Base-by-base conservation (phyloP, 129 eudicot species). In the Flaveria trinervia region DNA sequence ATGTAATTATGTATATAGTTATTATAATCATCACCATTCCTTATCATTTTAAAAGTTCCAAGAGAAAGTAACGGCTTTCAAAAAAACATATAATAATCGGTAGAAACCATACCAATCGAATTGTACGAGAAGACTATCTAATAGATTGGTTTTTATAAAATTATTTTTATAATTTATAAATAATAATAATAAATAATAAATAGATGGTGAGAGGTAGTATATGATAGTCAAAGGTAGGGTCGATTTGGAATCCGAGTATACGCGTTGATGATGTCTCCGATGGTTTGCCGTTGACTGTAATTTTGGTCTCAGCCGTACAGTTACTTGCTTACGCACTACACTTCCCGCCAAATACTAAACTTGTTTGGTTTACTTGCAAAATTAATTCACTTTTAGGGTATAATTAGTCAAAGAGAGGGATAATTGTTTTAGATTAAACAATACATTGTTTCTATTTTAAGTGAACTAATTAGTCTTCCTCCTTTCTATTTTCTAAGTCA, bases 211-310 rank as follows among this genome's bases (percentile, higher is more conserved):
- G 65, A 59, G 1, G 9, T 55, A 57, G 65, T 57, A 22, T 57
- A 9, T 60, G 17, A 0, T 60, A 60, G 66, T 60, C 66, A 60
- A 60, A 60, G 30, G 65, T 5, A 23, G 66, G n/a, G 66, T 28
- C 26, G 39, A 60, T 25, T 36, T 60, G 66, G 15, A 60, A 60
- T 15, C 36, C 36, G 66, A 60, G 66, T 60, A 60, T 23, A 60
- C 66, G 66, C 66, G 66, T 60, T 60, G 36, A 60, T 60, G 41
- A 60, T 25, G 66, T 60, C 39, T 10, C 16, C 41, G 17, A 60
- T 60, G 66, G 26, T 23, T 20, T 45, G 15, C n/a, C 66, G 66
- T 60, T 60, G 66, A 60, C 66, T 1, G 41, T 60, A 60, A 60
- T 3, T 60, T 60, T 25, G 17, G 66, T 60, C 66, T 60, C 11